Conservation (phyloP, 1,284 basidiomycete genomes). For the Sporisorium iseilematis-ciliati region DNA sequence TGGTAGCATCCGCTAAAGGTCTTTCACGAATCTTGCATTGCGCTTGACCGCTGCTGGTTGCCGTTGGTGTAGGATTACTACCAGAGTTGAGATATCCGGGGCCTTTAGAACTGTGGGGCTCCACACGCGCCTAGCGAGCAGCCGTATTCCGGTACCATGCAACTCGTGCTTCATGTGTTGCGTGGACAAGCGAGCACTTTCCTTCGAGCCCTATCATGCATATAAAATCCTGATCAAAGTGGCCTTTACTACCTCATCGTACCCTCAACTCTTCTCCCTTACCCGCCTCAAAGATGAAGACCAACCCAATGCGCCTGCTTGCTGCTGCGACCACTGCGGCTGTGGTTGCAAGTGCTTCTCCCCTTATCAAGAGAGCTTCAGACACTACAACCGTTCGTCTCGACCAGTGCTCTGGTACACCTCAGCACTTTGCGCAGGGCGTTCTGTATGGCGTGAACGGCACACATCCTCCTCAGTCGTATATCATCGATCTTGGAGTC, state of each 20-base stretch:
- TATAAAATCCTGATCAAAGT: neutral
- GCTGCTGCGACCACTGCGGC: slow-evolving; percentile 2
- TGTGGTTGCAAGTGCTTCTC: neutral
- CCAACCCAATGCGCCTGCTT: neutral
- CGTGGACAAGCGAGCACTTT: neutral
- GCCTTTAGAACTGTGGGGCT: neutral
- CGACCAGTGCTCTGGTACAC: slow-evolving; percentile 18
- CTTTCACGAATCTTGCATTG: neutral
- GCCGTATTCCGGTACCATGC: neutral
- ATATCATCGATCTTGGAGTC: slow-evolving; percentile 16
- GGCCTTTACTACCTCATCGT: neutral
- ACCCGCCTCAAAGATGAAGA: slow-evolving; percentile 5
- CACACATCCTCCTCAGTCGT: slow-evolving; percentile 25
- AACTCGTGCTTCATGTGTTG: neutral
- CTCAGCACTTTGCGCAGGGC: slow-evolving; percentile 22
- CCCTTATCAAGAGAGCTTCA: slow-evolving; percentile 16
- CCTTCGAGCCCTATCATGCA: neutral
- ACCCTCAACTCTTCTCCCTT: neutral
- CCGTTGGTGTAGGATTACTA: neutral
- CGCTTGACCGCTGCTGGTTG: neutral
- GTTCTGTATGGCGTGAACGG: slow-evolving; percentile 31
- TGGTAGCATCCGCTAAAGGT: neutral
- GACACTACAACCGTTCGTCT: slow-evolving; percentile 27
- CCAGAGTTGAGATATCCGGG: neutral
- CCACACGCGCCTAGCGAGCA: neutral